Conservation (phyloP, 148 eudicot genomes). For the Spergularia bocconei region DNA sequence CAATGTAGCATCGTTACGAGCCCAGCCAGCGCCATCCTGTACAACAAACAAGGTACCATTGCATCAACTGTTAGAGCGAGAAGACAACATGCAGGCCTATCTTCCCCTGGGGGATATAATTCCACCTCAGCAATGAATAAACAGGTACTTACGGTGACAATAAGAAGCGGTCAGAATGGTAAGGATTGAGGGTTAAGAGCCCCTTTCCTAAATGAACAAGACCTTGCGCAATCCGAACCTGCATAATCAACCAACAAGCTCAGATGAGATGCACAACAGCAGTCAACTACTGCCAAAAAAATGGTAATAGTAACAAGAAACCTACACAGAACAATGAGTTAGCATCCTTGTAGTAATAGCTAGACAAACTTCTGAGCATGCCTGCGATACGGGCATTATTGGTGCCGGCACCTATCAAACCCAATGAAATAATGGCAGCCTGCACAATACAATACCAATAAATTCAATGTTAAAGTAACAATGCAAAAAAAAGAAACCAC, state of each 20-base stretch:
- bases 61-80: constrained; percentile 1
- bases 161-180: constrained; percentile 87
- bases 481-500: background rate
- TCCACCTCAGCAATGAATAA: background rate
- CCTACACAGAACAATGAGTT: constrained; percentile 82
- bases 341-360: constrained; percentile 90
- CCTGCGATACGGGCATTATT: constrained; percentile 96
- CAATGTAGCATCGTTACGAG: constrained; percentile 67
- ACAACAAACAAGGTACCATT: constrained; percentile 2
- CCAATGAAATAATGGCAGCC: constrained; percentile 92
- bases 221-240: constrained; percentile 99
- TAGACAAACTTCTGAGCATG: constrained; percentile 90
- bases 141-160: constrained; percentile 75
- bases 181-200: constrained; percentile 79
- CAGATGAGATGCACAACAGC: background rate
- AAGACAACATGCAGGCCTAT: background rate
- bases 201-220: constrained; percentile 96
- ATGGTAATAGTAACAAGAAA: constrained; percentile 12
- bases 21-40: constrained; percentile 87
- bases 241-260: constrained; percentile 19
- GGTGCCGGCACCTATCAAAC: constrained; percentile 96
- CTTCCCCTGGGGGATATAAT: background rate
- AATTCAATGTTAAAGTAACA: background rate
- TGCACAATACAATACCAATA: constrained; percentile 25
- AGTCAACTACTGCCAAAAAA: background rate